A percentile compares a stretch with the other conserved stretches of the same genome.
These are phyloP conservation scores for Peterozyma xylosa DNA, from an alignment of 805 yeast species.

Conservation along the genomic window DNA sequence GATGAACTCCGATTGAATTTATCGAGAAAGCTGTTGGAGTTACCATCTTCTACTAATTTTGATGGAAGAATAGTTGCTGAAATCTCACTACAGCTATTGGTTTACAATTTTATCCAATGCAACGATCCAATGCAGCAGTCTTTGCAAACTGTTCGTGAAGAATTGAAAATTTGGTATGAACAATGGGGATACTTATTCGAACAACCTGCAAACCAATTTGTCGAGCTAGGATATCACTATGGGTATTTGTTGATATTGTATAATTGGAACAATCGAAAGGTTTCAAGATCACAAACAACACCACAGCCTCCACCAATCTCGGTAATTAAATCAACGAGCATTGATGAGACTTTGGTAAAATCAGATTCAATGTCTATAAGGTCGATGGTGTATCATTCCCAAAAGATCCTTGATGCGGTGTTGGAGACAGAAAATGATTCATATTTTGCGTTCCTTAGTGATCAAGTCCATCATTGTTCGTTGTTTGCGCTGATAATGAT, in stretches of 20 bases:
- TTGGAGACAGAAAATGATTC: conserved; percentile 36
- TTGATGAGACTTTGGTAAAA: conserved; percentile 1
- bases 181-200: conserved; percentile 65
- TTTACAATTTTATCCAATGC: conserved; percentile 50
- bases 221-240: conserved; percentile 63
- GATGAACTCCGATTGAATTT: conserved; percentile 48
- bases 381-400: conserved; percentile 32
- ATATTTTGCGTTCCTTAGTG: conserved; percentile 64
- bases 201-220: conserved; percentile 69
- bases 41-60: conserved; percentile 61
- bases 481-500: conserved; percentile 33
- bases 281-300: not conserved
- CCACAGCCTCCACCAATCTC: not conserved
- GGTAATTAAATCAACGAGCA: not conserved
- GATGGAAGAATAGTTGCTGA: conserved; percentile 83
- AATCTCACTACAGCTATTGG: conserved; percentile 48
- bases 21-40: conserved; percentile 45
- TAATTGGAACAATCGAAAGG: conserved; percentile 23
- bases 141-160: conserved; percentile 32
- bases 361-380: conserved; percentile 17
- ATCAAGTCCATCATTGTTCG: conserved; percentile 54
- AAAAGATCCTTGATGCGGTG: conserved; percentile 31
- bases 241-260: conserved; percentile 44
- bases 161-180: conserved; percentile 52
- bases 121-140: conserved; percentile 12